Base-by-base conservation (phyloP, 331 rosid species). In the Prunus yedoensis region DNA sequence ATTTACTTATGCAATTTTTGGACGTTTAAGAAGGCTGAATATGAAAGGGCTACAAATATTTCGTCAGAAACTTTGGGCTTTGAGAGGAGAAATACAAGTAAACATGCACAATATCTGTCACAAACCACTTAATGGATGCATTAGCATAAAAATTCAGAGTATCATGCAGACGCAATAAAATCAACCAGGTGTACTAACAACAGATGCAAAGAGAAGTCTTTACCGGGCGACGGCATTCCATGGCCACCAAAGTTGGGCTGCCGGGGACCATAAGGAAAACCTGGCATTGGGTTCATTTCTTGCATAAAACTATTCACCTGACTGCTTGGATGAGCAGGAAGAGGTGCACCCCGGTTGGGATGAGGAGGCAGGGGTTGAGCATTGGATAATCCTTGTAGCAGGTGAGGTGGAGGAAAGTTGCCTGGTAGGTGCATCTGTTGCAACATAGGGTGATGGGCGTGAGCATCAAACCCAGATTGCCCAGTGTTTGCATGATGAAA, bases 391-490 rank as follows among this genome's bases (percentile, higher is more conserved):
- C 96, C 97, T 76, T 87, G 93, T 46, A 86, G 76, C 50, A 87
- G 23, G 80, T 92, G 89, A 80, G 97, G 87, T 2, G 91, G 90
- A 57, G 89, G 91, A 65, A 87, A 85, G 81, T 83, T 91, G 46
- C 90, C 93, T 51, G 81, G 80, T 87, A 88, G 78, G 23, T 87
- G 97, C 86, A 92, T 87, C 81, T 85, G 97, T 74, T 89, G 96
- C 79, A 89, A 68, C 87, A 91, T 66, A 53, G 98, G 88, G 78
- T 87, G 96, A 75, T 86, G 93, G 66, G 83, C 77, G 16, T 88
- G 88, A 71, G 86, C 81, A 79, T 89, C 96, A 70, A 88, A 84
- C 76, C 94, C 97, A 70, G 93, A 46, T 61, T 71, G 70, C 68
- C 86, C 95, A 56, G 75, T 28, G 76, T 83, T 78, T 2, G 87